These are phyloP conservation scores for Xylariaceae sp. DNA, from an alignment of 2,329 filamentous ascomycete genomes.

Conservation along the genomic window DNA sequence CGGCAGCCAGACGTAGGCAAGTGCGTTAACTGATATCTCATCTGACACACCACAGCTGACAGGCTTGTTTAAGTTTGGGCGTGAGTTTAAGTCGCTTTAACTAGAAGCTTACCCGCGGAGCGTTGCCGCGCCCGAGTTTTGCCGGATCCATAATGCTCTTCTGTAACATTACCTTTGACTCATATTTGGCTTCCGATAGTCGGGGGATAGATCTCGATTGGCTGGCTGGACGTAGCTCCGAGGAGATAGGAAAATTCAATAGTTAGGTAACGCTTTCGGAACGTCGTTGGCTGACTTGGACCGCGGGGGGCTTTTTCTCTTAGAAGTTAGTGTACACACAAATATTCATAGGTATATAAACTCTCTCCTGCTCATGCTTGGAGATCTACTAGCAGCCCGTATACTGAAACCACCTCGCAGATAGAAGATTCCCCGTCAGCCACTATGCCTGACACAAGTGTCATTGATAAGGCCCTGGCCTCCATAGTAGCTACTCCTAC, in stretches of 20 bases:
- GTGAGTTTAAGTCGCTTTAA: no score
- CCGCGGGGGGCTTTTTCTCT: not conserved
- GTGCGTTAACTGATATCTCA: no score
- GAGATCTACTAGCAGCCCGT: not conserved
- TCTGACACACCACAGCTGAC: no score
- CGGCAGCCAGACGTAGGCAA: no score
- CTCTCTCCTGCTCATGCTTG: not conserved
- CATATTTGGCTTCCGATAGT: not conserved
- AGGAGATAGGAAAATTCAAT: not conserved
- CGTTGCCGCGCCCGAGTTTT: not conserved
- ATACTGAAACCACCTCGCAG: not conserved
- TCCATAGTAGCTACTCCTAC: constrained; percentile 34
- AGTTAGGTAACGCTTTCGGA: not conserved
- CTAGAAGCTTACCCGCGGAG: no score
- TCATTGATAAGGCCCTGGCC: constrained; percentile 36
- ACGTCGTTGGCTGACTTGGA: not conserved
- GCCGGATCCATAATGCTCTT: not conserved
- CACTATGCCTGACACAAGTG: constrained; percentile 12
- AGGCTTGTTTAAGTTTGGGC: no score
- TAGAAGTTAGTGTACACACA: not conserved
- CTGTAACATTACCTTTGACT: not conserved
- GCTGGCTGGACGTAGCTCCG: not conserved
- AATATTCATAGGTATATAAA: not conserved
- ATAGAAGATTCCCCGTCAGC: not conserved
- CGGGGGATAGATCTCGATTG: not conserved